Conservation (phyloP, 2,329 filamentous ascomycete genomes). For the Onygena corvina region DNA sequence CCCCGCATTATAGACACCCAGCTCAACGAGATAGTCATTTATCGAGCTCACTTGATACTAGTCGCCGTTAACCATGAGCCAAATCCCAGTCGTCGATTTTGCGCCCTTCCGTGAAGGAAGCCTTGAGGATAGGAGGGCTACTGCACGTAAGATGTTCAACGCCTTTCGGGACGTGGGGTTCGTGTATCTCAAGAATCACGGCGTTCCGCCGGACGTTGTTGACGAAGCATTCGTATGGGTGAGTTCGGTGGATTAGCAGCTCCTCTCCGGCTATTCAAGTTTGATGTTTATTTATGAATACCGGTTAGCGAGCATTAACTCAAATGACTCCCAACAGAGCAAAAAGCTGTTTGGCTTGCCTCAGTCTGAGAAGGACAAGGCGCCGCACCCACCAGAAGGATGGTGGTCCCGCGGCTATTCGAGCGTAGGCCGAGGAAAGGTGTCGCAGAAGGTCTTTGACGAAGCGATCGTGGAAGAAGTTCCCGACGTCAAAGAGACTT, state of each 20-base stretch:
- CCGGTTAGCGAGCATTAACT: neutral
- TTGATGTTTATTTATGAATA: neutral
- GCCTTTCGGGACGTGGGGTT: constrained; percentile 38
- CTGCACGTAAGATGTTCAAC: constrained; percentile 31
- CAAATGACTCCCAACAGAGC: neutral
- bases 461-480: constrained; percentile 34
- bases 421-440: constrained; percentile 44
- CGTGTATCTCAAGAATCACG: constrained; percentile 40
- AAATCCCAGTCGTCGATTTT: constrained; percentile 34
- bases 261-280: neutral
- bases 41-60: neutral
- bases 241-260: too few species aligned
- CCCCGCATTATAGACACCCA: neutral
- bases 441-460: constrained; percentile 36
- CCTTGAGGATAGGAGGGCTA: constrained; percentile 20
- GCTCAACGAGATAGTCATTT: neutral
- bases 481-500: constrained; percentile 40
- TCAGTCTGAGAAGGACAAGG: constrained; percentile 37
- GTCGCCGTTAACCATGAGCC: constrained; percentile 2
- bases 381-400: constrained; percentile 40
- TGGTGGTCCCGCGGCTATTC: constrained; percentile 45
- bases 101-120: constrained; percentile 25
- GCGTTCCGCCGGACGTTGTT: constrained; percentile 29
- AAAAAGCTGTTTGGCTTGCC: constrained; percentile 36
- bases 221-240: constrained; percentile 35